Evolutionary conservation across 2,329 filamentous ascomycete species (phyloP).

Genomic region (Microcyclospora tardicrescens): DNA sequence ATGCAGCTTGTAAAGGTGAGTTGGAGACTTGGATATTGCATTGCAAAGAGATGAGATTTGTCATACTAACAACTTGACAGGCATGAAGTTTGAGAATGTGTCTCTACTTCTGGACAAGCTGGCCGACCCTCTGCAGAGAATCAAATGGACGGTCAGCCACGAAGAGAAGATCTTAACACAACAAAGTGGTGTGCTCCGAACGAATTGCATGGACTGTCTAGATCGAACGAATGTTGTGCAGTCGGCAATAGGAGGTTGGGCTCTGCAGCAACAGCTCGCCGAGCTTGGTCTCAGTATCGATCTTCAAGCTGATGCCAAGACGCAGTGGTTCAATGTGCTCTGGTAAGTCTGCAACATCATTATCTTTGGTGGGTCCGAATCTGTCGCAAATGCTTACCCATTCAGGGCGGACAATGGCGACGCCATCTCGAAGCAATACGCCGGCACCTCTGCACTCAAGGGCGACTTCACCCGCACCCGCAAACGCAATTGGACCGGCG

Average conservation of each 20-base stretch:
- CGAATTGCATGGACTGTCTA: slow-evolving; percentile 97
- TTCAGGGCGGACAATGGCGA: slow-evolving; percentile 80
- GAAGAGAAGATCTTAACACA: slow-evolving; percentile 28
- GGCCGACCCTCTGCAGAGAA: slow-evolving; percentile 51
- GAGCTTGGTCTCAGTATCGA: slow-evolving; percentile 64
- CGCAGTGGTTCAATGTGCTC: slow-evolving; percentile 85
- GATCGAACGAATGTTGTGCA: slow-evolving; percentile 95
- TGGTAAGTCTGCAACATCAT: slow-evolving; percentile 39
- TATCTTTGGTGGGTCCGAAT: too few species aligned
- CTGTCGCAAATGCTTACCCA: too few species aligned
- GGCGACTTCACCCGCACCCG: slow-evolving; percentile 89
- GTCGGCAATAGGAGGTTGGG: slow-evolving; percentile 73
- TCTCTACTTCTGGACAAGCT: slow-evolving; percentile 62
- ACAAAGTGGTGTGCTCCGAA: slow-evolving; percentile 71
- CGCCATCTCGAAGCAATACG: slow-evolving; percentile 88
- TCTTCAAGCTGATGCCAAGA: slow-evolving; percentile 62
- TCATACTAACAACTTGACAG: too few species aligned
- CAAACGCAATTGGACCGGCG: slow-evolving; percentile 82
- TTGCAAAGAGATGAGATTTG: too few species aligned
- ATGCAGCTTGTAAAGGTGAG: slow-evolving; percentile 61
- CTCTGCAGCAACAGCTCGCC: slow-evolving; percentile 67
- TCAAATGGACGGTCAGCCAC: slow-evolving; percentile 56
- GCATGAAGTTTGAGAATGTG: slow-evolving; percentile 97
- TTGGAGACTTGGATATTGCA: too few species aligned
- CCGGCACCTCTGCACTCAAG: slow-evolving; percentile 88